Percentiles rank a stretch among this genome's conserved stretches.
Conservation (phyloP, 2,329 filamentous ascomycete species). For the Colletotrichum graminicola region DNA sequence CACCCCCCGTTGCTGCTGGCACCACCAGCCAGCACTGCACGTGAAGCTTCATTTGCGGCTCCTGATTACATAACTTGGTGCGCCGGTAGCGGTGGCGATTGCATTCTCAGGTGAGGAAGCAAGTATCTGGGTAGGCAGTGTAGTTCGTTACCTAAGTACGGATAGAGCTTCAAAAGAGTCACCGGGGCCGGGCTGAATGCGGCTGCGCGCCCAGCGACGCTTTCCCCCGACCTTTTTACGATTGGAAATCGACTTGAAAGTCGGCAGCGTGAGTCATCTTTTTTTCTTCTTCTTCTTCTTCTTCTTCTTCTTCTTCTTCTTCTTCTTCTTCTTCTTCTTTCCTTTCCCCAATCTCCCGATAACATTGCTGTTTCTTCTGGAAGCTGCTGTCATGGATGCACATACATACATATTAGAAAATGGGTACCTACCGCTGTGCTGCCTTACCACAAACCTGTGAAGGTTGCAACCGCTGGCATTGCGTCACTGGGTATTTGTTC, state of each 20-base stretch:
- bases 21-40: not conserved
- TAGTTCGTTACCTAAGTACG: no score
- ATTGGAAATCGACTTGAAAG: not conserved
- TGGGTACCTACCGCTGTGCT: no score
- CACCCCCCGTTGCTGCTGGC: constrained; percentile 10
- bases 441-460: not conserved
- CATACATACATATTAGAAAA: no score
- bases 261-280: not conserved
- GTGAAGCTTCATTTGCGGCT: constrained; percentile 13
- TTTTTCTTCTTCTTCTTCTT: no score
- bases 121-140: no score
- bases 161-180: constrained; percentile 3
- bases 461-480: not conserved
- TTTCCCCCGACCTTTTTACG: no score
- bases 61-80: constrained; percentile 2
- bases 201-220: not conserved
- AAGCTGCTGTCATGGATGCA: not conserved
- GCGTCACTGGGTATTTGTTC: constrained; percentile 1
- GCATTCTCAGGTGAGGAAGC: not conserved
- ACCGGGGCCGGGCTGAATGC: not conserved
- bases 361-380: not conserved
- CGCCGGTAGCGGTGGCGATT: not conserved
- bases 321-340: no score
- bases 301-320: no score
- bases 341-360: no score